Base-by-base conservation (phyloP, 73 alveolate species). In the Symbiodinium pilosum region DNA sequence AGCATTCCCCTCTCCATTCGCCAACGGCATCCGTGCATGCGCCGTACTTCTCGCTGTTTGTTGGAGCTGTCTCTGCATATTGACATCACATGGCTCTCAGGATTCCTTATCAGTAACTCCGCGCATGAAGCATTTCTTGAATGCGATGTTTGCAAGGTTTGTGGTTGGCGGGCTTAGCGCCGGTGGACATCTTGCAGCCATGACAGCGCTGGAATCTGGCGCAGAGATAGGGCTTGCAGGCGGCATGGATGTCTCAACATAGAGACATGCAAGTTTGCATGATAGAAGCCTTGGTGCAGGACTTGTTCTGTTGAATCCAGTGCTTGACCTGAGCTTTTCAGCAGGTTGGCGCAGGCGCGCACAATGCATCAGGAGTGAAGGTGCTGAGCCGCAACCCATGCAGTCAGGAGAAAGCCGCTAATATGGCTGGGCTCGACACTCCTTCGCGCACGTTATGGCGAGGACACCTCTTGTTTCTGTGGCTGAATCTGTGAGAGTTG, bases 311-410 rank as follows among this genome's bases (percentile, higher is more conserved):
- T 36, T 89, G 87, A 89, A 89, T 39, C 95, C 95, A 1, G 95
- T 89, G 20, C 71, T 89, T 68, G 95, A 89, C 87, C 47, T 89
- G 87, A 87, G 47, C 47, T 89, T 89, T 24, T 56, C 71, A 1
- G 95, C 95, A 39, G 95, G 95, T 3, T 89, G 73, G 73, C 95
- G 95, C 42, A 89, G 95, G 95, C 59, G 21, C n/a, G n/a, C 75
- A 54, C n/a, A 24, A 24, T 56, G n/a, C n/a, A n/a, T n/a, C n/a
- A n/a, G n/a, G n/a, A n/a, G n/a, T n/a, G n/a, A n/a, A n/a, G 18
- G 71, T 4, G 71, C 71, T 21, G n/a, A 54, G 71, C 71, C 84
- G 14, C 42, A 69, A 30, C 28, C 84, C 43, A 40, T 28, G n/a
- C 2, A 12, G 86, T 28, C 87, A 89, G 95, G 95, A 83, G 38